A percentile compares a stretch with the other conserved stretches of the same genome.
These are phyloP conservation scores for Ceratocystis diversiconidia DNA, from an alignment of 2,329 filamentous ascomycete genomes.

Conservation along the genomic window DNA sequence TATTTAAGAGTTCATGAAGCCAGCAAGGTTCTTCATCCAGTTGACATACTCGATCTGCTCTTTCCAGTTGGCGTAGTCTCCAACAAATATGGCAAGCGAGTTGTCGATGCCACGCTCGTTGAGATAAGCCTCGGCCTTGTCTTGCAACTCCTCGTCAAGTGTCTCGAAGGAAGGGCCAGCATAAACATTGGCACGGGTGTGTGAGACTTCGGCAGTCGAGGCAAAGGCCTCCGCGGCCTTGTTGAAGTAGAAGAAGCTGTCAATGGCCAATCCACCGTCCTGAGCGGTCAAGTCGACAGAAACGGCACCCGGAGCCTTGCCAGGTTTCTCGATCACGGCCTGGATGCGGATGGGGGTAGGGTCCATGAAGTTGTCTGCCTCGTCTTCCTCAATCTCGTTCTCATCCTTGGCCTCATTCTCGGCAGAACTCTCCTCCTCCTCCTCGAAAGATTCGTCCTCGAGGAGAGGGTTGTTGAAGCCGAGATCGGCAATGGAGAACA, in stretches of 20 bases:
- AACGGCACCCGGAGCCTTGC: slow-evolving; percentile 56
- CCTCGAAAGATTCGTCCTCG: slow-evolving; percentile 40
- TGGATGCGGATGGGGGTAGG: slow-evolving; percentile 63
- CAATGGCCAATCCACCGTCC: slow-evolving; percentile 73
- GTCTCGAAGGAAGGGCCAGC: slow-evolving; percentile 84
- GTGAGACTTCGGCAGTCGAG: slow-evolving; percentile 59
- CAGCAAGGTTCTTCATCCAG: slow-evolving; percentile 81
- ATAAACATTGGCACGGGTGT: slow-evolving; percentile 65
- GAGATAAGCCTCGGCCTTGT: slow-evolving; percentile 81
- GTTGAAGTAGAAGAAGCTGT: slow-evolving; percentile 80
- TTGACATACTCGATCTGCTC: slow-evolving; percentile 92
- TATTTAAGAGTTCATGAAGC: slow-evolving; percentile 51
- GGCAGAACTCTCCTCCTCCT: slow-evolving; percentile 37
- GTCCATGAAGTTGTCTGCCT: slow-evolving; percentile 32
- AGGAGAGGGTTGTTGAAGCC: slow-evolving; percentile 49
- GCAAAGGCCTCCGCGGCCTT: slow-evolving; percentile 65
- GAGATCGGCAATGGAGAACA: slow-evolving; percentile 75
- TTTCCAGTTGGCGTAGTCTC: slow-evolving; percentile 95
- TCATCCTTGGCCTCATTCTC: slow-evolving; percentile 42
- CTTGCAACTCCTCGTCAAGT: slow-evolving; percentile 90
- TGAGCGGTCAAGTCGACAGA: slow-evolving; percentile 76
- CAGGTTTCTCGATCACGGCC: slow-evolving; percentile 77
- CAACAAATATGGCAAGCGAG: slow-evolving; percentile 74
- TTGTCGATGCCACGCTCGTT: slow-evolving; percentile 88
- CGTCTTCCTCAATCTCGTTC: slow-evolving; percentile 37